These are phyloP conservation scores for Colletotrichum tabaci DNA, from an alignment of 2,329 filamentous ascomycete species.

Conservation along the genomic window DNA sequence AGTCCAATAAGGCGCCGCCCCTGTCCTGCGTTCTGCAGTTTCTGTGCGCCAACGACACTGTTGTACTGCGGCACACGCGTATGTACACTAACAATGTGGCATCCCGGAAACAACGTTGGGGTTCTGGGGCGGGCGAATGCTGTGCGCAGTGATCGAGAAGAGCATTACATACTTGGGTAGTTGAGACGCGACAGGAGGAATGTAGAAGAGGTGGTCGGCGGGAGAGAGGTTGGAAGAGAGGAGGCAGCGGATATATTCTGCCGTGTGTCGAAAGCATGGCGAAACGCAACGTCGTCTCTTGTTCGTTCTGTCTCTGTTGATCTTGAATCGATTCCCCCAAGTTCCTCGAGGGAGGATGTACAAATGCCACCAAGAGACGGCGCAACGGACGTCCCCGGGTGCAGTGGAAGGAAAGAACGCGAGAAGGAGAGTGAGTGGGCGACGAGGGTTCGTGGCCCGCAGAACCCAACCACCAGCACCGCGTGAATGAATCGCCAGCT, in stretches of 20 bases:
- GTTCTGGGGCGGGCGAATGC: neutral
- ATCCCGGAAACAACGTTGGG: neutral
- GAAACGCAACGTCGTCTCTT: conserved; percentile 3
- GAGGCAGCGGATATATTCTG: neutral
- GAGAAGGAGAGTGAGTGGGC: neutral
- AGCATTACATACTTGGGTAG: neutral
- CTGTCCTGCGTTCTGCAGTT: neutral
- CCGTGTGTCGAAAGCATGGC: neutral
- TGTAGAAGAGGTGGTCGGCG: neutral
- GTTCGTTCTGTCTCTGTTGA: neutral
- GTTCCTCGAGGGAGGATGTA: too few relatives aligned
- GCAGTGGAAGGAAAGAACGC: neutral
- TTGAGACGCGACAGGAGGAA: neutral
- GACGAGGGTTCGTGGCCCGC: neutral
- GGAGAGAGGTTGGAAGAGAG: conserved; percentile 4
- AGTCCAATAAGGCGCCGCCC: neutral
- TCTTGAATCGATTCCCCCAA: neutral
- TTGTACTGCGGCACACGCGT: neutral
- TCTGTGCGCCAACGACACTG: neutral
- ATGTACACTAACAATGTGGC: neutral
- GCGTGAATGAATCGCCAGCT: conserved; percentile 3
- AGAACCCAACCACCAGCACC: neutral
- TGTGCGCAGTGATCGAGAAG: neutral
- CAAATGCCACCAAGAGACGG: neutral
- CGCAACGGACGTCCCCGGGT: neutral